Base-by-base conservation (phyloP, 192 early-diverging fungal genomes). In the Backusella macrospora region DNA sequence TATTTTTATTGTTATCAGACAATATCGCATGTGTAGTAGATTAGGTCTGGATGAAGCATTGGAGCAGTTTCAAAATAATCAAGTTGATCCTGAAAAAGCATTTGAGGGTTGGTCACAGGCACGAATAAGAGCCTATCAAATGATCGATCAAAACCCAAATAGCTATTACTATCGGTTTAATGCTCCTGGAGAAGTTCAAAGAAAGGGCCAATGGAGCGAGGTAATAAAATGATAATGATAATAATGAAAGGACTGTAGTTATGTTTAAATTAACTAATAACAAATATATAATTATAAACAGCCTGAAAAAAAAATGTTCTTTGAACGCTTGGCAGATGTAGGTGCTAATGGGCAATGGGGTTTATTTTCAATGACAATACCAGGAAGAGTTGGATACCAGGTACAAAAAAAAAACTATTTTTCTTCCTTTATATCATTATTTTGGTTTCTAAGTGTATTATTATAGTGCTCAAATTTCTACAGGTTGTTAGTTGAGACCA, bases 161-260 rank as follows among this genome's bases (percentile, higher is more conserved):
- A 94, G 93, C 15, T 98, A 98, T 80, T 98, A 98, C 77, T 98
- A 98, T 82, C 90, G 95, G n/a, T 98, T 98, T 81, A 97, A 97
- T 73, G 95, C 94, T 6, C 96, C 96, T 1, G 96, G 96, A 34
- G 95, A 97, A 77, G 90, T 93, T 72, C 96, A 97, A 76, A 87
- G 92, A 42, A 95, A 94, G 65, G 96, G 96, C 14, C 87, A 85
- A 70, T 97, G 95, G 95, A 93, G 92, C 13, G 81, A 89, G 71
- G 88, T 89, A 73, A n/a, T 14, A 12, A 42, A 34, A 42, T n/a
- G 29, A 34, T 34, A 34, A 34, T 34, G 29, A 34, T 2, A 34
- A 34, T 34, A 34, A 34, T 34, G 29, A 34, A 34, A 34, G 2
- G 29, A 34, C 29, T 34, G 29, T 34, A 34, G 0, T 21, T 48